Percentiles rank a stretch among this genome's conserved stretches.
Conservation (phyloP, 78 protist genomes). For the slime mould (Dictyostelium discoideum) region DNA sequence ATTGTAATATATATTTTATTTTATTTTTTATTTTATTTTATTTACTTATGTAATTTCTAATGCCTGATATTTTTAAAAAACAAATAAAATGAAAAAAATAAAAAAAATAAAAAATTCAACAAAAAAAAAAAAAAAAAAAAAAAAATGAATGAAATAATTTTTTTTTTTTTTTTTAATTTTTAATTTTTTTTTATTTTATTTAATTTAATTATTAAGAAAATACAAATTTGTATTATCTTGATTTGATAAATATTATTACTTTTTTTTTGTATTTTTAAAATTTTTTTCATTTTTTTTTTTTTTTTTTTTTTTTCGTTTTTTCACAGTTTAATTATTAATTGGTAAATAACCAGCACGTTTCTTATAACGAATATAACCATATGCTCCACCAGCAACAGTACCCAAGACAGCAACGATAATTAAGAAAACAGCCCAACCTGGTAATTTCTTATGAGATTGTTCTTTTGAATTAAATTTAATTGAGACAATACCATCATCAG, state of each 20-base stretch:
- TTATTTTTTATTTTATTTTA: neutral
- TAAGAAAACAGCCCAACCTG: conserved; percentile 30
- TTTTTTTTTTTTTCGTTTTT: neutral
- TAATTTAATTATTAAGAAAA: neutral
- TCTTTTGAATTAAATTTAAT: neutral
- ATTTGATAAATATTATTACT: neutral
- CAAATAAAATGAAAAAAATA: neutral
- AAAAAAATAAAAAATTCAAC: neutral
- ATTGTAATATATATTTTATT: neutral
- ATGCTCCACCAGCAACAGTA: neutral
- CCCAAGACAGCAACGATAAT: neutral
- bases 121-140: too few relatives aligned
- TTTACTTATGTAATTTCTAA: too few relatives aligned
- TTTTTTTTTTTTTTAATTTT: too few relatives aligned
- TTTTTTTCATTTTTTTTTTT: neutral
- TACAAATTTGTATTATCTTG: neutral
- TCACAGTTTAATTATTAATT: neutral
- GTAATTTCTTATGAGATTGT: neutral
- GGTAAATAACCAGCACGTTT: conserved; percentile 21
- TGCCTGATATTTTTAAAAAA: neutral
- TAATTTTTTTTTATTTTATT: too few relatives aligned
- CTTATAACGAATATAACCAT: conserved; percentile 1
- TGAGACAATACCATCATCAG: neutral
- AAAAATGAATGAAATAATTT: neutral
- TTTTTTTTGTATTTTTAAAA: neutral